phyloP scores from a whole-genome alignment of 2,329 filamentous ascomycete genomes.

The Diaporthe vaccinii region DNA sequence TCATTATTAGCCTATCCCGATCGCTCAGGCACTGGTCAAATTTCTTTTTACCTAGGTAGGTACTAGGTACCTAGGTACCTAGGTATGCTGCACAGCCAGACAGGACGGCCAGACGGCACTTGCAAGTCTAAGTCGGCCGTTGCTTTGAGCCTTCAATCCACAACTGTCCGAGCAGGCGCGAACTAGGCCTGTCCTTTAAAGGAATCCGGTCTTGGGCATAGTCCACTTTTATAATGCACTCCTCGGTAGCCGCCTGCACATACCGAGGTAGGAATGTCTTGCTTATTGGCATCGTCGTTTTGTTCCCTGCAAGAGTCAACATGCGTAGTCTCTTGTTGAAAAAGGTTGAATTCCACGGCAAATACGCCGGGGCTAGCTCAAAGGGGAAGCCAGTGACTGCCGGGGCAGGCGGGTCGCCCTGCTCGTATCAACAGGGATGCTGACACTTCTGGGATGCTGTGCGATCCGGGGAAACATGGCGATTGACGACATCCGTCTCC shows the following conservation, averaged over 20 bases:
- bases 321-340: not conserved
- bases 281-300: not conserved
- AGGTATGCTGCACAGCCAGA: not conserved
- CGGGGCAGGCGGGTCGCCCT: not conserved
- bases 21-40: not conserved
- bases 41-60: not conserved
- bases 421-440: constrained; percentile 24
- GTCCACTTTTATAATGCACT: not conserved
- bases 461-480: constrained; percentile 1
- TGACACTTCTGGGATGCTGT: not conserved
- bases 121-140: not conserved
- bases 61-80: too few species aligned
- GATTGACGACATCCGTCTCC: constrained; percentile 12
- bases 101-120: not conserved
- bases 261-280: not conserved
- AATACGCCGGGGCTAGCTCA: constrained; percentile 22
- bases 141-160: not conserved
- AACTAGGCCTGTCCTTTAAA: not conserved
- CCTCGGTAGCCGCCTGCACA: not conserved
- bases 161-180: not conserved
- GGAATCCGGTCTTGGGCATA: not conserved
- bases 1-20: not conserved
- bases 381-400: constrained; percentile 5
- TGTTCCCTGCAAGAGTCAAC: not conserved
- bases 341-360: not conserved